Base-by-base conservation (phyloP, 257 asterid genomes). In the Plantago ovata region DNA sequence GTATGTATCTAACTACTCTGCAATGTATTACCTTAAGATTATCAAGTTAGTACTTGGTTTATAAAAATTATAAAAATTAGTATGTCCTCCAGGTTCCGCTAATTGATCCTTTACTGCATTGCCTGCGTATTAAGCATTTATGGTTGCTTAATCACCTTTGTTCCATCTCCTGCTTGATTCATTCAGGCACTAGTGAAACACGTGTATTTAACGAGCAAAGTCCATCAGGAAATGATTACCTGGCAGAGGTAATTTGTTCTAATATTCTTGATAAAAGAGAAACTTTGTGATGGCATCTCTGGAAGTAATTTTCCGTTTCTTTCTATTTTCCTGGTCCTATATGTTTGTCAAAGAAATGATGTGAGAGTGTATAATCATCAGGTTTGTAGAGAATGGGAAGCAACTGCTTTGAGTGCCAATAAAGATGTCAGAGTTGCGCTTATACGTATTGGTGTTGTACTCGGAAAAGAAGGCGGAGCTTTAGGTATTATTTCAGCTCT, bases 351-450 rank as follows among this genome's bases (percentile, higher is more conserved):
- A 2, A 28, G 6, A 28, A n/a, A n/a, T n/a, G n/a, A n/a, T n/a
- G n/a, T n/a, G n/a, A n/a, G n/a, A n/a, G n/a, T n/a, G 28, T 55
- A 36, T 36, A 18, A 14, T 48, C 19, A 24, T 63, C 76, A 91
- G 96, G 98, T 92, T 64, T 92, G 98, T 66, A 77, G 95, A 80
- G 96, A 92, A 73, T 92, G 96, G 98, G 98, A 92, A 78, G 86
- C 82, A 58, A 61, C 81, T 61, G 98, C 98, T 9, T 77, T 72
- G 20, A 77, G 81, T 67, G 94, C 82, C 11, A 60, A 82, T 65
- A 75, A 79, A 68, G 86, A 85, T 67, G 97, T 85, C 51, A 77
- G 97, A 74, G 70, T 84, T 46, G 89, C 87, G 36, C 74, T 81
- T 16, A 81, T 88, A 66, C 94, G 98, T 45, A 80, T 86, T 13